These are phyloP conservation scores for Sphenostylis stenocarpa DNA, from an alignment of 306 rosid genomes.

Conservation along the genomic window DNA sequence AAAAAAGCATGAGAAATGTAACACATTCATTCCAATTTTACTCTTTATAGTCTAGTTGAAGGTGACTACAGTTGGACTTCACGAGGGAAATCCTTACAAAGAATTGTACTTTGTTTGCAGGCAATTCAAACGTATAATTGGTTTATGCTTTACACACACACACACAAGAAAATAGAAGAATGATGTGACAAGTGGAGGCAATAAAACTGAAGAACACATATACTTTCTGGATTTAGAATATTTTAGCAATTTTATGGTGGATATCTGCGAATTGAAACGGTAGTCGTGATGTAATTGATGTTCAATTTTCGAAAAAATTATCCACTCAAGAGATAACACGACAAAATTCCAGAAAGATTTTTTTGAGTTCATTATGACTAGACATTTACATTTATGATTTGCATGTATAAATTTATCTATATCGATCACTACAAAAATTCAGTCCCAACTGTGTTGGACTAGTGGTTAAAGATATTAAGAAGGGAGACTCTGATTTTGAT, in stretches of 20 bases:
- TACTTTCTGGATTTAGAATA: not conserved
- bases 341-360: not conserved
- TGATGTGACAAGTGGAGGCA: not conserved
- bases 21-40: no score
- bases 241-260: not conserved
- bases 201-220: not conserved
- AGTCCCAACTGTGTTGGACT: not conserved
- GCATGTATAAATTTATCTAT: conserved; percentile 9
- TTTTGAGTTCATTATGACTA: not conserved
- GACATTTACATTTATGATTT: conserved; percentile 20
- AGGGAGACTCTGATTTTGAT: conserved; percentile 41
- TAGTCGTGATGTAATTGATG: not conserved
- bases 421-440: conserved; percentile 26
- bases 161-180: not conserved
- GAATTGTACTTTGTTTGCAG: no score
- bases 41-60: no score
- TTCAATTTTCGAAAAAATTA: not conserved
- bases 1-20: no score
- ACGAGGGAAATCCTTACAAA: no score
- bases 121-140: not conserved
- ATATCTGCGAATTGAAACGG: not conserved
- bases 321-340: not conserved
- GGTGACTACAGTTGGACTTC: no score
- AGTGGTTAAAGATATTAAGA: conserved; percentile 37
- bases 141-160: not conserved